Base-by-base conservation (phyloP, 768 basidiomycete genomes). In the Pisolithus tinctorius region DNA sequence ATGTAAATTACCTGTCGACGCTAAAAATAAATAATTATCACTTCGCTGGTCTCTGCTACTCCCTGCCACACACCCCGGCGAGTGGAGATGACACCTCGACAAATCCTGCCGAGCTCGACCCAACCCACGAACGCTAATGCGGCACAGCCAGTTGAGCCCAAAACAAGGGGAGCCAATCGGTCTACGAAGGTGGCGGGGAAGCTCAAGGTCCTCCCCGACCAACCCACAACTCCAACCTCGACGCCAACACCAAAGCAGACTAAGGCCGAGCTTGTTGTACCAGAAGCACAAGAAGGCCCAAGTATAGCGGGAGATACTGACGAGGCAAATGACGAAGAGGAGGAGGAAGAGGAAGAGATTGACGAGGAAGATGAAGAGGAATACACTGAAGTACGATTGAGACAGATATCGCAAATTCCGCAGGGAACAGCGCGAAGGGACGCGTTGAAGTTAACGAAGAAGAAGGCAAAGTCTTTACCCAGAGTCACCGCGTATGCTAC, bases 401-500 rank as follows among this genome's bases (percentile, higher is more conserved):
- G 68, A 58, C 93, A 95, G 71, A 83, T 97, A 52, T 87, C 89
- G 4, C 82, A 91, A 31, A 97, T 97, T 47, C 93, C 94, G 2
- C 92, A 91, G 42, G 94, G 94, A 4, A 92, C 93, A 20, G 94
- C 94, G 7, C 82, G 92, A 40, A 78, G 91, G 53, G 94, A 97
- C 71, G 94, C 94, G 3, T 69, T 93, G 55, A 84, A 77, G 52
- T 68, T 97, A 57, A 97, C 93, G 2, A 95, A 96, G 72, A 93
- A 89, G 72, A 95, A 94, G 65, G 92, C 93, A 2, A 94, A 93
- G 64, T 83, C 82, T 11, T 67, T 96, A 11, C 93, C 93, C 30
- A 73, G 94, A 59, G 94, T 94, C n/a, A 96, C 94, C 2, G 94
- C 93, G 4, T 96, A 95, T 68, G 92, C 93, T 41, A 96, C 93